These are phyloP conservation scores for Parietichytrium sp. DNA, from an alignment of 108 stramenopile genomes.

Conservation along the genomic window DNA sequence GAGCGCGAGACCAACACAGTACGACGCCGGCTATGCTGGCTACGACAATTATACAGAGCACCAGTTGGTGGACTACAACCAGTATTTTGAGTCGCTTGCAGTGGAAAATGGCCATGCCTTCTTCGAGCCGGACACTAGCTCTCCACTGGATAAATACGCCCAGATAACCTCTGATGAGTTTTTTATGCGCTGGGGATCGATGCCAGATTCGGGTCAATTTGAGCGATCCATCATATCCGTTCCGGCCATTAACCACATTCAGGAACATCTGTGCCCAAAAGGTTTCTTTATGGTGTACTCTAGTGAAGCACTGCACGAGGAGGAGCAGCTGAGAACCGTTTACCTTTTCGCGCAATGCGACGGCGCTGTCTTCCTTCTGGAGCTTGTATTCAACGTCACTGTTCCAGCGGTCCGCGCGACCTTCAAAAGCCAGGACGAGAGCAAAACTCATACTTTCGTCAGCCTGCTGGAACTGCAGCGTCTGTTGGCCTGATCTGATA, in stretches of 20 bases:
- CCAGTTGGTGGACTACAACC: neutral
- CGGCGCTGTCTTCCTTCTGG: slow-evolving; percentile 23
- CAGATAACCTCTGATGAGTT: slow-evolving; percentile 13
- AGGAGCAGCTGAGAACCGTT: neutral
- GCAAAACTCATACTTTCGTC: neutral
- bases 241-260: neutral
- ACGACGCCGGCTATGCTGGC: neutral
- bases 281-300: slow-evolving; percentile 17
- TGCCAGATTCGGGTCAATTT: neutral
- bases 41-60: neutral
- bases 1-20: no score
- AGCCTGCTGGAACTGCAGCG: neutral
- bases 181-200: slow-evolving; percentile 26
- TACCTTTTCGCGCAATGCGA: neutral
- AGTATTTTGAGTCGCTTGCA: neutral
- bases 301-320: neutral
- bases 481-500: no score
- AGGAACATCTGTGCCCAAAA: neutral
- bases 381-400: neutral
- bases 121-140: neutral
- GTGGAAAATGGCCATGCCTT: neutral
- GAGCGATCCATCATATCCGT: neutral
- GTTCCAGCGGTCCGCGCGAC: neutral
- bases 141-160: neutral
- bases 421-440: neutral